A percentile compares a stretch with the other conserved stretches of the same genome.
phyloP scores from a whole-genome alignment of 179 eudicot genomes.

The Patellifolia procumbens region DNA sequence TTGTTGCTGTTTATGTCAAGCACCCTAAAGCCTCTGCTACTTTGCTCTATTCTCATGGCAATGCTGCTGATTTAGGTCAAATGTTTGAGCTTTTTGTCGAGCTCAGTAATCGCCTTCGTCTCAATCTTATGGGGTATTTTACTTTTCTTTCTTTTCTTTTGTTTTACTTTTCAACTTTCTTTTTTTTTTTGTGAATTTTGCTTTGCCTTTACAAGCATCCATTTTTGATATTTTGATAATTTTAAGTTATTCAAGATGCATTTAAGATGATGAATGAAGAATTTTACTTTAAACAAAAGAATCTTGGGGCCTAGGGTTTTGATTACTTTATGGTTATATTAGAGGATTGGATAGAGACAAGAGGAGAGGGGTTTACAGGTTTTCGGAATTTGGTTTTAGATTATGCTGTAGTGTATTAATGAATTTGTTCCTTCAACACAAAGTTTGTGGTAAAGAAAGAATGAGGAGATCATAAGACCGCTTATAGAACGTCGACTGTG shows the following conservation, averaged over 20 bases:
- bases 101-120: slow-evolving; percentile 74
- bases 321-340: background rate
- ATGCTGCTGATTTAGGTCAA: slow-evolving; percentile 99
- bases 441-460: background rate
- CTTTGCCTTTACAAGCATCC: too few relatives aligned
- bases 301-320: background rate
- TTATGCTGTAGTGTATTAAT: background rate
- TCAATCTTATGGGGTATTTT: slow-evolving; percentile 83
- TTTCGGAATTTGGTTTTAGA: background rate
- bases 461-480: background rate
- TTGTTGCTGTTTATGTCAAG: slow-evolving; percentile 73
- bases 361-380: too few relatives aligned
- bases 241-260: too few relatives aligned
- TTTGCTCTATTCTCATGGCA: slow-evolving; percentile 92
- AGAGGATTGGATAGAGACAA: background rate
- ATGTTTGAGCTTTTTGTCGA: slow-evolving; percentile 95
- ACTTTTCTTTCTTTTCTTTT: background rate
- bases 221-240: background rate
- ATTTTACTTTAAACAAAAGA: background rate
- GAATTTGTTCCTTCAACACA: background rate
- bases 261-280: background rate
- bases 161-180: background rate
- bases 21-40: slow-evolving; percentile 77
- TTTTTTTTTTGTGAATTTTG: too few relatives aligned
- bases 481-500: background rate